Percentiles rank a stretch among this genome's conserved stretches.
Conservation (phyloP, 176 grass and related monocot genomes). For the Lolium perenne region DNA sequence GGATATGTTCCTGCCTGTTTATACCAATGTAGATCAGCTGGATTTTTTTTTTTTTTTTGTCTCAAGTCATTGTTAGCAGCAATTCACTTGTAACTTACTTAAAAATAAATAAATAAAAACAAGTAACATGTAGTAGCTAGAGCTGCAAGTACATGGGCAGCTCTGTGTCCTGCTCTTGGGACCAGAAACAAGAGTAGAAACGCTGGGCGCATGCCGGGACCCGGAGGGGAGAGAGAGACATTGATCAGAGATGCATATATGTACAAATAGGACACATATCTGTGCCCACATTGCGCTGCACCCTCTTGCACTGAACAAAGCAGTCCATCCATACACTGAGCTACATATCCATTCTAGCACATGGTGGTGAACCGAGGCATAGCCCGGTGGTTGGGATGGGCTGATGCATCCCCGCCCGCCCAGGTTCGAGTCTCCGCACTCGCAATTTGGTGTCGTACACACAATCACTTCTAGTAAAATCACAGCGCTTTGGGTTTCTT, state of each 20-base stretch:
- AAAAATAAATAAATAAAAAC: background rate
- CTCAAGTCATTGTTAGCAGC: background rate
- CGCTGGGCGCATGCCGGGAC: conserved; percentile 22
- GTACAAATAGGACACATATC: conserved; percentile 40
- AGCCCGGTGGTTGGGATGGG: too few species aligned
- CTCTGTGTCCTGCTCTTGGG: background rate
- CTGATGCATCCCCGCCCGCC: too few species aligned
- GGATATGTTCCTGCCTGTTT: background rate
- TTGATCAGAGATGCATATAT: conserved; percentile 6
- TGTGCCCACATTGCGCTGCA: conserved; percentile 52
- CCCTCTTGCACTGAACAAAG: conserved; percentile 45
- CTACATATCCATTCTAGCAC: background rate
- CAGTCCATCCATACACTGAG: conserved; percentile 29
- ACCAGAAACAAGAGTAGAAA: conserved; percentile 33
- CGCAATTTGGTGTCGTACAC: too few species aligned
- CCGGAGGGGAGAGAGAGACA: background rate
- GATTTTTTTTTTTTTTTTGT: background rate
- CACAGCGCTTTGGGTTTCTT: too few species aligned
- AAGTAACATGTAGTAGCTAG: background rate
- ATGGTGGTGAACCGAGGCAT: too few species aligned
- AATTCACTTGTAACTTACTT: background rate
- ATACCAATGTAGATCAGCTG: background rate
- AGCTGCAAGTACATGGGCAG: conserved; percentile 22
- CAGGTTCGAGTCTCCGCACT: too few species aligned
- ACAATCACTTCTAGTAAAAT: too few species aligned